Conservation (phyloP, 352 stramenopile genomes). For the Pythium dissotocum region DNA sequence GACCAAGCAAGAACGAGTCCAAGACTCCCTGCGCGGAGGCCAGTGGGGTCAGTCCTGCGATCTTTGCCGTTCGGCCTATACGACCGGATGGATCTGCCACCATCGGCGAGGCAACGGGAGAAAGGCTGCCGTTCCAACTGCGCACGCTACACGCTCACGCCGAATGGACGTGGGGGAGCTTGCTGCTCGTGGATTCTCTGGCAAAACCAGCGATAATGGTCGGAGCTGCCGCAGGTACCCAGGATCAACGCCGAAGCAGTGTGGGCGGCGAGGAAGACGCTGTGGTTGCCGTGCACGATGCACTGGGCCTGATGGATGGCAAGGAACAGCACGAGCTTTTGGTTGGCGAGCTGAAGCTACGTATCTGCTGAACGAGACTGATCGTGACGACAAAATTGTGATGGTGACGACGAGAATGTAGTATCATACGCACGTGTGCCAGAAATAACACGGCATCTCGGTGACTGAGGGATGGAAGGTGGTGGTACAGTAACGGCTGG, state of each 20-base stretch:
- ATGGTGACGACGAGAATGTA: no score
- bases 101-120: not conserved
- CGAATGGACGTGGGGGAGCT: slow-evolving; percentile 1
- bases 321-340: not conserved
- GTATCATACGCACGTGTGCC: no score
- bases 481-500: no score
- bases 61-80: not conserved
- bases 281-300: not conserved
- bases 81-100: not conserved
- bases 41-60: not conserved
- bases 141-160: not conserved
- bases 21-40: not conserved
- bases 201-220: not conserved
- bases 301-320: not conserved
- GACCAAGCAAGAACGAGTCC: not conserved
- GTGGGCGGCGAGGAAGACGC: not conserved
- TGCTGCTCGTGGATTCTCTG: slow-evolving; percentile 1
- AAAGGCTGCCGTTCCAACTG: not conserved
- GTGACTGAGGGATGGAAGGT: no score
- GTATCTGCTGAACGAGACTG: not conserved
- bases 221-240: not conserved
- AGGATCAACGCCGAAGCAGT: not conserved
- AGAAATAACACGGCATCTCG: no score
- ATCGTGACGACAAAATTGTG: no score
- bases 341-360: not conserved